Conservation (phyloP, 148 eudicot genomes). For the Polygonum maritimum region DNA sequence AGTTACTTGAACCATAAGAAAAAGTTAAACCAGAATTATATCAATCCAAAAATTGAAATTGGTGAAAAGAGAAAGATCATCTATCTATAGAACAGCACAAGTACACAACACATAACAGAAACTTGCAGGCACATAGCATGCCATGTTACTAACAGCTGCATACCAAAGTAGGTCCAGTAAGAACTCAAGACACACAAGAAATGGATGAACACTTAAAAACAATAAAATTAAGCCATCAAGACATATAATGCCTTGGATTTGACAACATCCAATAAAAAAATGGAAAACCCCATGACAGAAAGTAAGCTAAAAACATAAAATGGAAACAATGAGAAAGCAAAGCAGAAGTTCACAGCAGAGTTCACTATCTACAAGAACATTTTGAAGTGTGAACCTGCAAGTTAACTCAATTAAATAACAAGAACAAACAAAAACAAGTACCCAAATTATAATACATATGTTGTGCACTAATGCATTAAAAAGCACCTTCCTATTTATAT, state of each 20-base stretch:
- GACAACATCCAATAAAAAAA: neutral
- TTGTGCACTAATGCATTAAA: too few relatives aligned
- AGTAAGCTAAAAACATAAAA: neutral
- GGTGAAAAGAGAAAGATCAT: neutral
- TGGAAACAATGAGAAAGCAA: neutral
- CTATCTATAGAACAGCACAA: neutral
- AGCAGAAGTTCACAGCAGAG: neutral
- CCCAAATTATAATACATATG: too few relatives aligned
- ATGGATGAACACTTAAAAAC: neutral
- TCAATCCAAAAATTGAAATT: neutral
- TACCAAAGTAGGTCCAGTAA: neutral
- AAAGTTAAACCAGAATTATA: neutral
- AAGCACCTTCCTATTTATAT: too few relatives aligned
- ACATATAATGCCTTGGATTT: neutral
- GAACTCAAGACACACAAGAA: neutral
- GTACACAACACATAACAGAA: neutral
- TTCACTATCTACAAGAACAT: neutral
- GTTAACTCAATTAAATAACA: too few relatives aligned
- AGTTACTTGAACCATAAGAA: neutral
- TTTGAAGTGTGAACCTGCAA: neutral
- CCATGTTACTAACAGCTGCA: neutral
- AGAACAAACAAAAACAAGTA: too few relatives aligned
- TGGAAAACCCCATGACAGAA: neutral
- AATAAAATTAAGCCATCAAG: neutral
- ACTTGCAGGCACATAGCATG: neutral